A percentile compares a stretch with the other conserved stretches of the same genome.
Conservation (phyloP, 495 filamentous ascomycete genomes). For the Penicillium atrosanguineum region DNA sequence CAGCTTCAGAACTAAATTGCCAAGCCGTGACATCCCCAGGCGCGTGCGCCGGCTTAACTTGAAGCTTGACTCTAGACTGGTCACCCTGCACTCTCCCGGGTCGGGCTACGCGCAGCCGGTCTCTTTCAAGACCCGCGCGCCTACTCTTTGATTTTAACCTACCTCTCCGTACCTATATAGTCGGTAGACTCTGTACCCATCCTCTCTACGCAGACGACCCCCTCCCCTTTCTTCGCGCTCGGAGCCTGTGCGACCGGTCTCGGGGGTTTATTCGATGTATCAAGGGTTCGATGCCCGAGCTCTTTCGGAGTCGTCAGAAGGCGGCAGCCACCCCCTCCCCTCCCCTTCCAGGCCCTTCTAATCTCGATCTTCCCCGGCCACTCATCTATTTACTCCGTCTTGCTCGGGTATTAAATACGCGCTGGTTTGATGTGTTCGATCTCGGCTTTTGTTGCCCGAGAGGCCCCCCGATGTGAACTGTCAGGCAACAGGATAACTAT, state of each 20-base stretch:
- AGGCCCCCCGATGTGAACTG: neutral
- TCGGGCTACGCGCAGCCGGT: slow-evolving; percentile 8
- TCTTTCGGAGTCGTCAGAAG: neutral
- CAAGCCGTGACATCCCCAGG: slow-evolving; percentile 2
- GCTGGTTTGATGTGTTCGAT: slow-evolving; percentile 14
- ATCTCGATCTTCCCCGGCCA: neutral
- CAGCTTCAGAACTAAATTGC: slow-evolving; percentile 7
- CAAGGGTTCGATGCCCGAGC: neutral
- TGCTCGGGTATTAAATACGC: neutral
- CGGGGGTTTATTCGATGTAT: slow-evolving; percentile 5
- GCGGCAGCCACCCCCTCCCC: slow-evolving; percentile 2
- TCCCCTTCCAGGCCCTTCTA: neutral
- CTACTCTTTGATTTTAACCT: neutral
- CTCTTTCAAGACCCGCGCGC: neutral
- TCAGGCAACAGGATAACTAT: neutral
- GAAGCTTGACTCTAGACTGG: slow-evolving; percentile 22
- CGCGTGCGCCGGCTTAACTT: neutral
- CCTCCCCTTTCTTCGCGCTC: neutral
- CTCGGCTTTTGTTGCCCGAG: slow-evolving; percentile 5
- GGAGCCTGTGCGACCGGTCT: slow-evolving; percentile 6
- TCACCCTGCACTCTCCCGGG: slow-evolving; percentile 1
- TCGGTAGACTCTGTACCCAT: too few species aligned
- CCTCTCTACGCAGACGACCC: too few species aligned
- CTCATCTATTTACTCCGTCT: neutral
- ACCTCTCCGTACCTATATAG: neutral